Base-by-base conservation (phyloP, 176 grass and related monocot species). In the Carex scoparia region DNA sequence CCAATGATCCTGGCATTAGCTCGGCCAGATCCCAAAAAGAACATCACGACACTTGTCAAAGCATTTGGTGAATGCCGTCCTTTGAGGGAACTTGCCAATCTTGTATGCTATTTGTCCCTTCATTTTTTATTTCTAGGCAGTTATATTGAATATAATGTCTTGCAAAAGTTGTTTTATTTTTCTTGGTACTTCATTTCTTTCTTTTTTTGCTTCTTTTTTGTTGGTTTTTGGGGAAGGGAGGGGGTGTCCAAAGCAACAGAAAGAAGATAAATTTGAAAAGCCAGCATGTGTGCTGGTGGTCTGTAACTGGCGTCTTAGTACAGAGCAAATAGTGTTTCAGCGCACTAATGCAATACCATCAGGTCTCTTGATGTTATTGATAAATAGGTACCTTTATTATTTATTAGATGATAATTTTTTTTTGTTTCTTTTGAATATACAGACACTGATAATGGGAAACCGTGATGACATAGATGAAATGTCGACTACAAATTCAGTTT, bases 1-100 rank as follows among this genome's bases (percentile, higher is more conserved):
- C 89, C 89, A n/a, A 91, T 91, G 89, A 91, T 91, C 51, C 89
- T 91, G 84, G 89, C 89, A 75, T 87, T 91, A 32, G 86, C 89
- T 82, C 77, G 89, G 19, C 76, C 89, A 58, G 89, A 91, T 81
- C 89, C 89, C 6, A 91, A 91, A 63, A 91, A 91, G 82, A 91
- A 91, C 67, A 85, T 91, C 15, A 83, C 89, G 32, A 91, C 86
- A 69, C 76, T 91, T 19, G 89, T 91, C n/a, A 91, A 88, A 76
- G 89, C 86, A 61, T 91, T 91, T 83, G 89, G 89, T 75, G 86
- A 91, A 91, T 88, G 83, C 54, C 86, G 86, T 32, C 86, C 86
- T 12, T 82, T 91, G 84, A 88, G 86, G 54, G 83, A 91, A 35
- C 86, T 91, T 53, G 89, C 89, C 69, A 91, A 91, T 53, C 86